phyloP scores from a whole-genome alignment of 495 filamentous ascomycete genomes.

The Penicillium angulare region DNA sequence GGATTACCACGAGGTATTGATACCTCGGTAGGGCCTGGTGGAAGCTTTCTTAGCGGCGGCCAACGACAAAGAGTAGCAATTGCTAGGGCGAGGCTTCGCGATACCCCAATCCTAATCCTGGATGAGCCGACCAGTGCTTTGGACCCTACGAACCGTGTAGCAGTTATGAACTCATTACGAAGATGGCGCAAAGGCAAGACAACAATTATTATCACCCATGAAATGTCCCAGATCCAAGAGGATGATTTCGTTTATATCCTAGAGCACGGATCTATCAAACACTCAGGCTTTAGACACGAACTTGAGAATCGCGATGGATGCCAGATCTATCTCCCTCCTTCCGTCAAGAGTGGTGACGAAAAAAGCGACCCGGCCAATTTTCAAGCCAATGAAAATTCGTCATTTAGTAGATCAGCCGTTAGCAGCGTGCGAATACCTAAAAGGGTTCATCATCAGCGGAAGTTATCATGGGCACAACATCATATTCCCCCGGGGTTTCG shows the following conservation, averaged over 20 bases:
- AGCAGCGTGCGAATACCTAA: slow-evolving; percentile 1
- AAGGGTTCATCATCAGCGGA: neutral
- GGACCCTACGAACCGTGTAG: slow-evolving; percentile 67
- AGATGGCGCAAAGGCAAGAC: slow-evolving; percentile 69
- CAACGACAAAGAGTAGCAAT: slow-evolving; percentile 77
- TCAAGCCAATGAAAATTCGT: too few species aligned
- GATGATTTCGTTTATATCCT: slow-evolving; percentile 81
- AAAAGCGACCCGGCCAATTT: too few species aligned
- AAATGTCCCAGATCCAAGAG: slow-evolving; percentile 73
- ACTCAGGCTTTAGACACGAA: slow-evolving; percentile 59
- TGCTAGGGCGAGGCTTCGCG: slow-evolving; percentile 73
- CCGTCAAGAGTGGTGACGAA: neutral
- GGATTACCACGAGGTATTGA: slow-evolving; percentile 71
- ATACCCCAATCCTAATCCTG: slow-evolving; percentile 77
- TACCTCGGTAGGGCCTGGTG: slow-evolving; percentile 69
- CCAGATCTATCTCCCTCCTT: slow-evolving; percentile 19
- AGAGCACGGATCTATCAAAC: slow-evolving; percentile 65
- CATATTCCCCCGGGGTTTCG: slow-evolving; percentile 16
- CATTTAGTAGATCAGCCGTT: neutral
- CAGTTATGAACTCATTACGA: slow-evolving; percentile 71
- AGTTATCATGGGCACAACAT: slow-evolving; percentile 13
- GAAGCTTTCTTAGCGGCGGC: slow-evolving; percentile 76
- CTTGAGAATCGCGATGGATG: slow-evolving; percentile 34
- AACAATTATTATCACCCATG: slow-evolving; percentile 87
- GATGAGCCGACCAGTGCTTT: slow-evolving; percentile 85